Conservation (phyloP, 164 flowering plant genomes). For the Macadamia tetraphylla region DNA sequence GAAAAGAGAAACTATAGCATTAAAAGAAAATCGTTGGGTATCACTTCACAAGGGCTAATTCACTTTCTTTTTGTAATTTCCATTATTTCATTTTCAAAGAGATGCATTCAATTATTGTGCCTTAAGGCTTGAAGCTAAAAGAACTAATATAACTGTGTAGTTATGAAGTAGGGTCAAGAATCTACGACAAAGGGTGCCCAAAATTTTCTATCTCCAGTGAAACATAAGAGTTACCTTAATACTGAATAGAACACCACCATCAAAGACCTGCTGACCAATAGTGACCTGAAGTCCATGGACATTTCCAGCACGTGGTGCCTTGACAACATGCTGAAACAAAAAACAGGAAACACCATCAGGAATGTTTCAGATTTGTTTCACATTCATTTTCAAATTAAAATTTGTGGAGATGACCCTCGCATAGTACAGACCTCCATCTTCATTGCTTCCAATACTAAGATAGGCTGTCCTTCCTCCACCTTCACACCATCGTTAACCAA, state of each 20-base stretch:
- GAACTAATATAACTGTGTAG: neutral
- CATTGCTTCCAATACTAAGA: conserved; percentile 93
- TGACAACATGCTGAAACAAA: conserved; percentile 71
- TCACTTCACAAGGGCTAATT: neutral
- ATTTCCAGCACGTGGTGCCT: conserved; percentile 69
- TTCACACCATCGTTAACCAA: conserved; percentile 56
- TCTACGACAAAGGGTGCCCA: no score
- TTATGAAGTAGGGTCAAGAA: neutral
- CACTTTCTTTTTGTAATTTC: neutral
- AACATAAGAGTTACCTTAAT: conserved; percentile 41
- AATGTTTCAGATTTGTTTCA: neutral
- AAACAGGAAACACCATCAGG: conserved; percentile 3
- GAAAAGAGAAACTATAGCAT: neutral
- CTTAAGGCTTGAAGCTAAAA: no score
- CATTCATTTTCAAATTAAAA: neutral
- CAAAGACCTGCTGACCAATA: conserved; percentile 81
- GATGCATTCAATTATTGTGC: no score
- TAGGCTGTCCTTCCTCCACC: conserved; percentile 70
- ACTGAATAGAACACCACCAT: conserved; percentile 57
- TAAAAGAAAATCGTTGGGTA: neutral
- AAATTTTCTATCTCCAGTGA: no score
- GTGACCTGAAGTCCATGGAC: conserved; percentile 56
- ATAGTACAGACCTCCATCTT: conserved; percentile 91
- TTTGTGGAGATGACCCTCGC: conserved; percentile 1
- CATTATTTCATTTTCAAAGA: no score